Conservation (phyloP, 495 filamentous ascomycete species). For the Talaromyces wortmannii region DNA sequence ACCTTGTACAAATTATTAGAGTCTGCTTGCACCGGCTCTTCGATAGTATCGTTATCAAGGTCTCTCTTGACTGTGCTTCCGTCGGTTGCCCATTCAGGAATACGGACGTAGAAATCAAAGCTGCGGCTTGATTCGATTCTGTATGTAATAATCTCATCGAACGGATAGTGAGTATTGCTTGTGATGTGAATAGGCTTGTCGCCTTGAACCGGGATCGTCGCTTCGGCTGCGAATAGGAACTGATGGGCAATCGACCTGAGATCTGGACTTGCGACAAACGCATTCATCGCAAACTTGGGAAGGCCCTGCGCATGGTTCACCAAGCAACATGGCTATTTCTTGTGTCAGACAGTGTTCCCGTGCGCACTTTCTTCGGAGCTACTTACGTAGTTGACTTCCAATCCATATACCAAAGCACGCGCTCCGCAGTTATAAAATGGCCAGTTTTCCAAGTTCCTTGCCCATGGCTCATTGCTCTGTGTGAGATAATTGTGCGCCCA, state of each 20-base stretch:
- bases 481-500: constrained; percentile 57
- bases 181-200: constrained; percentile 2
- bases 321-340: constrained; percentile 49
- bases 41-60: constrained; percentile 8
- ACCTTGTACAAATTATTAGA: neutral
- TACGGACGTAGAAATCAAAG: constrained; percentile 42
- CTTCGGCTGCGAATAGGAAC: constrained; percentile 4
- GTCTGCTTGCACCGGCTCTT: constrained; percentile 4
- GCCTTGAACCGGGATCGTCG: neutral
- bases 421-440: constrained; percentile 39
- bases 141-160: constrained; percentile 39
- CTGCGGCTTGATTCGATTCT: constrained; percentile 26
- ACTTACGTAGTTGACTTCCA: constrained; percentile 5
- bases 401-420: constrained; percentile 4
- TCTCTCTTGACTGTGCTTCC: constrained; percentile 4
- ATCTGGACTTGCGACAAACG: constrained; percentile 3
- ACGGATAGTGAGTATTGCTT: constrained; percentile 49
- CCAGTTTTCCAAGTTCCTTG: constrained; percentile 29
- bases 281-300: constrained; percentile 44
- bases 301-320: constrained; percentile 57
- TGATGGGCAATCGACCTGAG: constrained; percentile 2
- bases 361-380: constrained; percentile 10
- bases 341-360: constrained; percentile 11
- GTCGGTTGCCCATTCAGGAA: constrained; percentile 39
- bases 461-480: constrained; percentile 49